Base-by-base conservation (phyloP, 306 rosid species). In the Cucumis hystrix region DNA sequence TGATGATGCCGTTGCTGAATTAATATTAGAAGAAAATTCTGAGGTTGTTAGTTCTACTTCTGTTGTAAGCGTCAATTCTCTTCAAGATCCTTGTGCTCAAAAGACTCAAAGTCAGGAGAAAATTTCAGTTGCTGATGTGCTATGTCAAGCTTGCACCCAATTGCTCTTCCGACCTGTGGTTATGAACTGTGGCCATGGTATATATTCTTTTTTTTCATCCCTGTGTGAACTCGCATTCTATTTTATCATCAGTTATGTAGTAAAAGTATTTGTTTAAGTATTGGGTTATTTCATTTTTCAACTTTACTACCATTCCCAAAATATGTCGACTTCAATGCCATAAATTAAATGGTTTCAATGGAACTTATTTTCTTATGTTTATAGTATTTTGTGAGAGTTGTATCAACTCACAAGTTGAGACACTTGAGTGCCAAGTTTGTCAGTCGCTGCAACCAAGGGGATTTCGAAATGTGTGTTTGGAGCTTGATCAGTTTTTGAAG, bases 101-200 rank as follows among this genome's bases (percentile, higher is more conserved):
- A 75, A 74, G 57, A n/a, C 40, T 33, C 75, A 75, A 59, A 81
- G 80, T 57, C 68, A 58, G 57, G 49, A 82, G 65, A 78, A 52
- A 79, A 59, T 90, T 78, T 83, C 89, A 62, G 86, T 87, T 79
- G 84, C 80, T 55, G 96, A 93, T 82, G 88, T 87, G 81, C 77
- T 75, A 73, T 93, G 97, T 84, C 79, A 61, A 39, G 82, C 80
- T 56, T 93, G 98, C 97, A 88, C 87, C 72, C 89, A 81, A 45
- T 81, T 93, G 52, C 84, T 88, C n/a, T 85, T 84, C 84, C 87
- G 17, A 77, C 98, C 97, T 40, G 84, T 88, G 66, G 97, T 87
- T 86, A 91, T 91, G 75, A 88, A 90, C 76, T 93, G 98, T 84
- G 98, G 98, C 59, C 97, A 93, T 66, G 96, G 98, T 93, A 90